Conservation (phyloP, 768 basidiomycete genomes). For the Pleurotus pulmonarius region DNA sequence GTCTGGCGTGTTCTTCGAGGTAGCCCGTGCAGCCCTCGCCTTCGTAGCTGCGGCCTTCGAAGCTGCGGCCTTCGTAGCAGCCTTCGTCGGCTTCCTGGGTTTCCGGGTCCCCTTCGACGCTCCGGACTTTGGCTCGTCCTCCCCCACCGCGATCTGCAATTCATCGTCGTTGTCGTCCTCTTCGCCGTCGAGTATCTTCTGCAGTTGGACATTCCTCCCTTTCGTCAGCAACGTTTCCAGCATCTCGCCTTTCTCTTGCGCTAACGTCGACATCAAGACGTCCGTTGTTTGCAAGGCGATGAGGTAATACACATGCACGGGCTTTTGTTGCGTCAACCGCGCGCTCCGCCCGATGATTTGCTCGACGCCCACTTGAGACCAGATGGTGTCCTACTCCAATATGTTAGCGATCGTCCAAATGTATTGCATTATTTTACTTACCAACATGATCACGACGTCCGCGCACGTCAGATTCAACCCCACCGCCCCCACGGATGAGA, state of each 20-base stretch:
- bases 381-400: neutral
- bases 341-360: conserved; percentile 7
- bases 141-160: no score
- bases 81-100: no score
- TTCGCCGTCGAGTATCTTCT: neutral
- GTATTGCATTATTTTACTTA: neutral
- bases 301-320: conserved; percentile 7
- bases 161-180: neutral
- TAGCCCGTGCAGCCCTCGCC: no score
- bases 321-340: conserved; percentile 5
- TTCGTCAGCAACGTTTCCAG: neutral
- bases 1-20: no score
- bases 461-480: conserved; percentile 1
- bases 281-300: conserved; percentile 8
- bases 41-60: no score
- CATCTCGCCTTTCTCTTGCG: conserved; percentile 5
- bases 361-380: conserved; percentile 4
- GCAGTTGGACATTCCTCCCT: neutral
- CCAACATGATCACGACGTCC: conserved; percentile 4
- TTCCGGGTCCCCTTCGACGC: no score
- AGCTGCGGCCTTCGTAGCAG: no score
- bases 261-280: neutral
- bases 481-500: conserved; percentile 6
- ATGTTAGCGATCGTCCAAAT: no score
- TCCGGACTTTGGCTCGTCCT: no score